These are phyloP conservation scores for Fistulinella prunicolor DNA, from an alignment of 768 basidiomycete species.

Conservation along the genomic window DNA sequence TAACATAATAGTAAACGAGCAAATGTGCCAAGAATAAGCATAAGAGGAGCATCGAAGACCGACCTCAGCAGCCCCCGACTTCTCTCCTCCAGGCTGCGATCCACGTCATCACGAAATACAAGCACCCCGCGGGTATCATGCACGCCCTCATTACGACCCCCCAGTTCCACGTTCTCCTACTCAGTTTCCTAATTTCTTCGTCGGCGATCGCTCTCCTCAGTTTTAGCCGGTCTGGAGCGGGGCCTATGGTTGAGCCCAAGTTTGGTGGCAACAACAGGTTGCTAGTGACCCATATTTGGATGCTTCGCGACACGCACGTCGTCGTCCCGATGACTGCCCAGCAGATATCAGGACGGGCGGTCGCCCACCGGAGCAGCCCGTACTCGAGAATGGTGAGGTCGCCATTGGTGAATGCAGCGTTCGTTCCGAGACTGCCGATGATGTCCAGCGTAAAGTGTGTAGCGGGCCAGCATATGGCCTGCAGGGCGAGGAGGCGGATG, in stretches of 20 bases:
- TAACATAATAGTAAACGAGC: background rate
- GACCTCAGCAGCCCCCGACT: conserved; percentile 20
- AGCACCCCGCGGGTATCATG: conserved; percentile 65
- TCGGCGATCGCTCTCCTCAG: conserved; percentile 15
- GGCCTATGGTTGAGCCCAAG: conserved; percentile 1
- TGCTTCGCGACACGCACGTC: conserved; percentile 75
- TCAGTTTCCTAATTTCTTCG: conserved; percentile 25
- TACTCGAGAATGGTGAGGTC: conserved; percentile 21
- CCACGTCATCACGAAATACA: conserved; percentile 86
- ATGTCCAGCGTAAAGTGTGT: conserved; percentile 81
- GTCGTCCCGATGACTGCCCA: conserved; percentile 92
- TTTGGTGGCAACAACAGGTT: conserved; percentile 51
- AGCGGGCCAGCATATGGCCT: conserved; percentile 95
- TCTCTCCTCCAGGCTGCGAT: conserved; percentile 43
- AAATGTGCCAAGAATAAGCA: background rate
- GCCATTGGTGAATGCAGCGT: conserved; percentile 4
- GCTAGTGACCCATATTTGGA: conserved; percentile 95
- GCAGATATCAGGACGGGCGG: conserved; percentile 71
- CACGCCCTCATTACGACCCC: conserved; percentile 64
- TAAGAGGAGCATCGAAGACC: too few relatives aligned
- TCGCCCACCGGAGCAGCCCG: conserved; percentile 39
- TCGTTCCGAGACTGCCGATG: conserved; percentile 44
- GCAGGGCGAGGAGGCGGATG: conserved; percentile 87
- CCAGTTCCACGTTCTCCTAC: conserved; percentile 80
- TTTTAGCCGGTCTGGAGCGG: conserved; percentile 22